Base-by-base conservation (phyloP, 768 basidiomycete genomes). In the Albatrellus ellisii region DNA sequence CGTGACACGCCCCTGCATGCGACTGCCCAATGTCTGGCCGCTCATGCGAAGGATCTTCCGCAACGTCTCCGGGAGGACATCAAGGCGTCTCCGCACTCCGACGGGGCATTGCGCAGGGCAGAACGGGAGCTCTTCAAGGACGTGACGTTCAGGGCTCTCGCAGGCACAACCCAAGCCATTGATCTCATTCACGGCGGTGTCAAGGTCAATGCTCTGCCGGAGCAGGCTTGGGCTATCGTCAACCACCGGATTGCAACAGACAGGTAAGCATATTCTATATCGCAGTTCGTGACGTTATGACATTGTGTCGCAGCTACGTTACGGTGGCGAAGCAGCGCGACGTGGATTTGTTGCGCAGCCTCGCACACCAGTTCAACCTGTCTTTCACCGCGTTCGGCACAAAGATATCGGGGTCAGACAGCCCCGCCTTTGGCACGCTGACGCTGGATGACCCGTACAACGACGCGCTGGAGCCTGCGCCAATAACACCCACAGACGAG, bases 131-230 rank as follows among this genome's bases (percentile, higher is more conserved):
- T 59, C 14, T 51, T 56, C 49, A 32, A 46, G 22, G 55, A 60
- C 36, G 38, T 28, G 41, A 44, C 44, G 17, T 56, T 54, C 46
- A 55, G 48, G 26, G 54, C 38, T 4, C 57, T 64, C 2, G 60
- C 64, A 46, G 66, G 49, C 22, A 45, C 49, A 4, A 50, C 47
- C 11, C 49, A 48, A 20, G 49, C 65, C 2, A 58, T 60, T 49
- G 69, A 72, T 43, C 49, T 73, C 7, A 56, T 72, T 33, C 47
- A 56, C 17, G 65, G 65, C 11, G 64, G 60, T 10, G 59, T 61
- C 1, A 72, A 73, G 57, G 55, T 61, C 32, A 70, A 72, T 44
- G 67, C 68, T 1, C 56, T 73, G 9, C 67, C 69, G 0, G 70
- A 72, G 46, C 55, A 54, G 25, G 62, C 52, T 12, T 61, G 52